These are phyloP conservation scores for Termitomyces sp. DNA, from an alignment of 768 basidiomycete genomes.

Conservation along the genomic window DNA sequence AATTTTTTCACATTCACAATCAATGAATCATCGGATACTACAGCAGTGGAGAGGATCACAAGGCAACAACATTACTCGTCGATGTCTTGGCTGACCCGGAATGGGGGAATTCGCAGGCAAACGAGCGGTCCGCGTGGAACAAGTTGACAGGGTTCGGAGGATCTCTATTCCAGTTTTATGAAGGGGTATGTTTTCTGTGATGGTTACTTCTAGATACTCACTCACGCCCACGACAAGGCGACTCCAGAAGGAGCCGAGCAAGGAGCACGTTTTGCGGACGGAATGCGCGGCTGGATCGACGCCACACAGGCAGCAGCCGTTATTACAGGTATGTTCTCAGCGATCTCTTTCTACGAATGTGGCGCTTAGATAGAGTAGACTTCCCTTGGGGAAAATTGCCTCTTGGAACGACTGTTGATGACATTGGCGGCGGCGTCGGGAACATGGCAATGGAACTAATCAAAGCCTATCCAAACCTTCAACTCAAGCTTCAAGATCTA, in stretches of 20 bases:
- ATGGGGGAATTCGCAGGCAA: conserved; percentile 22
- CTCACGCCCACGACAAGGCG: no score
- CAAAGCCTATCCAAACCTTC: conserved; percentile 29
- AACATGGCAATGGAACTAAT: conserved; percentile 27
- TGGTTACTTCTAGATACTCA: background rate
- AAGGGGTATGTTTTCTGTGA: conserved; percentile 1
- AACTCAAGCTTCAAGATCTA: conserved; percentile 34
- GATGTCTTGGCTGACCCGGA: conserved; percentile 32
- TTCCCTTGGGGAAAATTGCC: conserved; percentile 32
- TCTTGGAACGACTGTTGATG: conserved; percentile 27
- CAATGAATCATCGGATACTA: background rate
- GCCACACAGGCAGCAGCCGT: conserved; percentile 17
- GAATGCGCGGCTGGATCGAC: conserved; percentile 28
- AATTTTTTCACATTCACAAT: background rate
- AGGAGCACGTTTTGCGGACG: conserved; percentile 24
- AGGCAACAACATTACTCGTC: conserved; percentile 17
- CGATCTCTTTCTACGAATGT: background rate
- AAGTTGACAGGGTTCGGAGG: conserved; percentile 3
- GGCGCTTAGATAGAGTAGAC: conserved; percentile 15
- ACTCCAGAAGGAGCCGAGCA: conserved; percentile 13
- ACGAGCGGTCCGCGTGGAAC: conserved; percentile 15
- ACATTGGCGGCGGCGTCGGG: conserved; percentile 39
- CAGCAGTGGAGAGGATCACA: conserved; percentile 18
- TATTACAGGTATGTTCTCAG: conserved; percentile 19
- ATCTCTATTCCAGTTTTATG: conserved; percentile 8